phyloP scores from a whole-genome alignment of 495 filamentous ascomycete species.

The Pyrenula aspistea region DNA sequence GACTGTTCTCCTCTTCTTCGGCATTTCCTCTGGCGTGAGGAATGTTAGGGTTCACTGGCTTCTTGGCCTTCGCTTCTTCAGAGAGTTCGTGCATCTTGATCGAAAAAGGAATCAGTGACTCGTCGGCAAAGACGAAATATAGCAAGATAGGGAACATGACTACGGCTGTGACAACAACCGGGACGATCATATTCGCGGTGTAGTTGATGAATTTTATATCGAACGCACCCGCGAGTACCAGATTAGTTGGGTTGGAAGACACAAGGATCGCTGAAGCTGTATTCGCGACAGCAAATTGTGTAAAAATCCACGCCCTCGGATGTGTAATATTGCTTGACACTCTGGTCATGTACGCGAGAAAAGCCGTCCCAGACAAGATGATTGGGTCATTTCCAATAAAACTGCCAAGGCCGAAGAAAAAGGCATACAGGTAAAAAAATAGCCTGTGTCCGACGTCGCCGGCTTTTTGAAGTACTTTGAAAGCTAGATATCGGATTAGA shows the following conservation, averaged over 20 bases:
- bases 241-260: conserved; percentile 60
- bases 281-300: conserved; percentile 57
- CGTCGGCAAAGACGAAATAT: conserved; percentile 49
- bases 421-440: conserved; percentile 56
- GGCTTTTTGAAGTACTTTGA: conserved; percentile 52
- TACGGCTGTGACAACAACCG: conserved; percentile 48
- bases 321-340: conserved; percentile 56
- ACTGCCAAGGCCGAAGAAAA: conserved; percentile 53
- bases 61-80: conserved; percentile 35
- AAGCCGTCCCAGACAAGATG: conserved; percentile 56
- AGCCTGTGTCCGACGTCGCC: conserved; percentile 47
- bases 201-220: conserved; percentile 54
- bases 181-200: conserved; percentile 59
- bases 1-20: conserved; percentile 36
- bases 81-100: conserved; percentile 56
- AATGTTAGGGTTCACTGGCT: conserved; percentile 56
- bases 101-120: conserved; percentile 44
- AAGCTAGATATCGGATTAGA: conserved; percentile 50
- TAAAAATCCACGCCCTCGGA: conserved; percentile 54
- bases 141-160: conserved; percentile 52
- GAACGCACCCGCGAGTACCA: conserved; percentile 59
- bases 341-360: conserved; percentile 59
- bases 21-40: conserved; percentile 43
- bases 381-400: conserved; percentile 62
- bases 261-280: conserved; percentile 57